Evolutionary conservation across 2,329 filamentous ascomycete species (phyloP).

Genomic region (Tolypocladium tundrense): DNA sequence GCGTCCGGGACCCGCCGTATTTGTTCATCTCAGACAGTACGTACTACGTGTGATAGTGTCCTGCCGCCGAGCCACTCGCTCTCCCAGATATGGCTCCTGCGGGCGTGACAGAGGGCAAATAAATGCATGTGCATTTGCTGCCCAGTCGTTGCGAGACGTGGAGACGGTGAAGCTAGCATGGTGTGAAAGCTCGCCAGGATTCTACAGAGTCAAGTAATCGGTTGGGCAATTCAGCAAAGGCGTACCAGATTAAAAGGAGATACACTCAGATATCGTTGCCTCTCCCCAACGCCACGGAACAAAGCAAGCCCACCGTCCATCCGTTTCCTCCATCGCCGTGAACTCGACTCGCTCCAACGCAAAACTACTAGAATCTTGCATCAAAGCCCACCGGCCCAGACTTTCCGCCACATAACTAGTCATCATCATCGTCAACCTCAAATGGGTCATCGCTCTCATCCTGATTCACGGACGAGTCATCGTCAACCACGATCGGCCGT

Average conservation of each 20-base stretch:
- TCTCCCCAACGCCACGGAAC: constrained; percentile 1
- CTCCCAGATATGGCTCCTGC: no score
- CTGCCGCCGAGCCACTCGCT: no score
- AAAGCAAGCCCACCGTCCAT: not conserved
- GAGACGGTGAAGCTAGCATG: not conserved
- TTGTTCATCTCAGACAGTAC: no score
- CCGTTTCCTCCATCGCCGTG: not conserved
- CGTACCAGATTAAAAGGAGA: not conserved
- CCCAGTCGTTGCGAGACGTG: not conserved
- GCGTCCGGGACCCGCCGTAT: no score
- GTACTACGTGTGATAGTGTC: not conserved
- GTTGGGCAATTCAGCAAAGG: not conserved
- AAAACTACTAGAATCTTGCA: constrained; percentile 1
- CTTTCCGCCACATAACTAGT: constrained; percentile 10
- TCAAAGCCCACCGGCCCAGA: not conserved
- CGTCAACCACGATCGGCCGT: constrained; percentile 24
- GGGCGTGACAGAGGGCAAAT: no score
- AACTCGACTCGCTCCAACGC: not conserved
- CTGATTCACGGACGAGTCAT: constrained; percentile 21
- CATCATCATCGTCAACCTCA: constrained; percentile 33
- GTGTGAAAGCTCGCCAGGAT: not conserved
- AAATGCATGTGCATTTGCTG: no score
- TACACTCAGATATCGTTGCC: not conserved
- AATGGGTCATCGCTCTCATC: constrained; percentile 36
- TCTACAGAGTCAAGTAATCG: not conserved